Percentiles rank a stretch among this genome's conserved stretches.
phyloP scores from a whole-genome alignment of 441 rosid genomes.

The Geranium incanum region DNA sequence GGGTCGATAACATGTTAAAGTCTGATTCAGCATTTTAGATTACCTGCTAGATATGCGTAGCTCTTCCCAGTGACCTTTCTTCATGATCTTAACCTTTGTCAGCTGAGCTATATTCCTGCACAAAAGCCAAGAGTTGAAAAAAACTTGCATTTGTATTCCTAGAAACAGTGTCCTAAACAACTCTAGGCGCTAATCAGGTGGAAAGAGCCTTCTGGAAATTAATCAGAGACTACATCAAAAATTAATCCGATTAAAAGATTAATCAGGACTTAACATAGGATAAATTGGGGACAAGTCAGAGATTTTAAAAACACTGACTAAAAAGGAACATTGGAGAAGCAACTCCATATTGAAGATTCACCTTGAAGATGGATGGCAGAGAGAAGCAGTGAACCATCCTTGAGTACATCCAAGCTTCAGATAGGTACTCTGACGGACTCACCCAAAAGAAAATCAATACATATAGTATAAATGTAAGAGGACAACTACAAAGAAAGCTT shows the following conservation, averaged over 20 bases:
- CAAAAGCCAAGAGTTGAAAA: constrained; percentile 1
- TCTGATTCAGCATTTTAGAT: constrained; percentile 5
- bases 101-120: constrained; percentile 76
- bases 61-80: constrained; percentile 59
- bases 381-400: constrained; percentile 37
- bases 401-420: constrained; percentile 41
- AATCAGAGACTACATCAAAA: no score
- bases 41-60: constrained; percentile 61
- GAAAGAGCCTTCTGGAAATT: no score
- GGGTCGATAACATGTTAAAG: no score
- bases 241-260: no score
- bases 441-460: not conserved
- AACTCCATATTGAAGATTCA: constrained; percentile 19
- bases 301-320: not conserved
- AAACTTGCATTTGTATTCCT: no score
- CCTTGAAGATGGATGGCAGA: constrained; percentile 33
- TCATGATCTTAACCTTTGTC: constrained; percentile 62
- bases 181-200: no score
- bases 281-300: no score
- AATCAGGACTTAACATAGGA: no score
- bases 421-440: constrained; percentile 32
- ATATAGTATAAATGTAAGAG: not conserved
- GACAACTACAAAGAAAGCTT: not conserved
- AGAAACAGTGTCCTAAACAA: no score
- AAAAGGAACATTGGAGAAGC: not conserved